These are phyloP conservation scores for Nannizziopsis arthrosporioides DNA, from an alignment of 2,329 filamentous ascomycete genomes.

Conservation along the genomic window DNA sequence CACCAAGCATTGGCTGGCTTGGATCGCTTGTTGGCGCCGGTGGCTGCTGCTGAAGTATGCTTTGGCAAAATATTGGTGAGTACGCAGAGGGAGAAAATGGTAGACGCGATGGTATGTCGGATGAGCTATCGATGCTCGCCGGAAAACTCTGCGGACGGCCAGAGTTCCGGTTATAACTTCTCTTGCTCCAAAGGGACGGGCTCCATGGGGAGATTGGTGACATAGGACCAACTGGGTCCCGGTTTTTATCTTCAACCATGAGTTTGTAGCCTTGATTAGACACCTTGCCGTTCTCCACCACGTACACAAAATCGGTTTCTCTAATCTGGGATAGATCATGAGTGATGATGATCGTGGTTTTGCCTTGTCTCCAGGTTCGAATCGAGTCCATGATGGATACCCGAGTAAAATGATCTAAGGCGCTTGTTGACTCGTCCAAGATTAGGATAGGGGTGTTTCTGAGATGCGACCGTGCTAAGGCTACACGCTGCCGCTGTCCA, in stretches of 20 bases:
- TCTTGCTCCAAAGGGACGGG: background rate
- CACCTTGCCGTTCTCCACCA: constrained; percentile 59
- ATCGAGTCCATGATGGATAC: constrained; percentile 61
- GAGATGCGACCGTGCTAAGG: constrained; percentile 65
- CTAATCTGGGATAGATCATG: constrained; percentile 72
- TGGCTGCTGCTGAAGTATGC: background rate
- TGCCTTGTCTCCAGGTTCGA: constrained; percentile 61
- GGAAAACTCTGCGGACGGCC: background rate
- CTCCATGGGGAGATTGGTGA: background rate
- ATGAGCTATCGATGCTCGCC: background rate
- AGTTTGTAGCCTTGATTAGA: constrained; percentile 56
- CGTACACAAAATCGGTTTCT: constrained; percentile 63
- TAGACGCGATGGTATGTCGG: background rate
- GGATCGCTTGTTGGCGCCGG: background rate
- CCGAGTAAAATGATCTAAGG: constrained; percentile 63
- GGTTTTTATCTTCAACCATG: constrained; percentile 13
- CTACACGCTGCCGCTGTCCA: constrained; percentile 71
- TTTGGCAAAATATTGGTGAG: constrained; percentile 7
- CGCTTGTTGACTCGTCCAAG: constrained; percentile 79
- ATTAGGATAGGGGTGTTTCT: constrained; percentile 70
- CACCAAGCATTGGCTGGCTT: background rate
- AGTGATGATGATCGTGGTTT: constrained; percentile 87
- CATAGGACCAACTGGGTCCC: background rate
- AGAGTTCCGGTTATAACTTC: background rate
- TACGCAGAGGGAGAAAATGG: constrained; percentile 4